phyloP scores from a whole-genome alignment of 352 stramenopile species.

The Globisporangium solare region DNA sequence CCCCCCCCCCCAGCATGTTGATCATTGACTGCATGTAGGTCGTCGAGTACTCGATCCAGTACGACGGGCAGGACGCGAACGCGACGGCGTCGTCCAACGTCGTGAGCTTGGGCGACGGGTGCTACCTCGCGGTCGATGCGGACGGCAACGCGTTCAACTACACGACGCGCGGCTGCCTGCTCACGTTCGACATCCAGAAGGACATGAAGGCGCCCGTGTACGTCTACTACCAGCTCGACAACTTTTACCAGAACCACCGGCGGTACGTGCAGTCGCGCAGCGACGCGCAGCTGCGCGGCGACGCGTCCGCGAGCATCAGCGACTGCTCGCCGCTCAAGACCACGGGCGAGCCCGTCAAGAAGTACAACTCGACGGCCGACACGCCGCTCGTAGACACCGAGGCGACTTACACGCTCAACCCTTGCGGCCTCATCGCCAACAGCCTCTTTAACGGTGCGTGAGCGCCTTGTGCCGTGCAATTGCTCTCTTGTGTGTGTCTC shows the following conservation, averaged over 20 bases:
- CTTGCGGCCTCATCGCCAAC: conserved; percentile 98
- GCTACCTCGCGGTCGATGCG: conserved; percentile 48
- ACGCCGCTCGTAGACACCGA: conserved; percentile 28
- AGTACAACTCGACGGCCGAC: conserved; percentile 71
- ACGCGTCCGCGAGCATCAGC: conserved; percentile 45
- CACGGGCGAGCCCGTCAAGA: conserved; percentile 27
- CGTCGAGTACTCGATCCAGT: conserved; percentile 88
- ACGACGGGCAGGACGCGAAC: conserved; percentile 68
- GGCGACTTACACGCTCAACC: conserved; percentile 86
- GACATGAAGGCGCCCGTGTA: conserved; percentile 96
- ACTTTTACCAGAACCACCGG: conserved; percentile 99
- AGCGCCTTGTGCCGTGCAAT: background rate
- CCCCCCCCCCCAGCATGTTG: background rate
- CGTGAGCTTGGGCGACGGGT: conserved; percentile 48
- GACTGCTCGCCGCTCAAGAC: conserved; percentile 84
- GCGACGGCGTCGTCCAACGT: conserved; percentile 46
- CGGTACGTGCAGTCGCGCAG: conserved; percentile 91
- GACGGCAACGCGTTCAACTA: conserved; percentile 71
- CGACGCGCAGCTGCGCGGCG: conserved; percentile 85
- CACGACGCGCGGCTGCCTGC: conserved; percentile 49
- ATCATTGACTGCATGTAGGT: no score
- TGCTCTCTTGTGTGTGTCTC: background rate
- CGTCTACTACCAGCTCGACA: conserved; percentile 98
- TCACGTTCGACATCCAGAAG: conserved; percentile 87
- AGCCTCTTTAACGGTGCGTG: conserved; percentile 97